Base-by-base conservation (phyloP, 2,329 filamentous ascomycete genomes). In the Fusarium sp. region DNA sequence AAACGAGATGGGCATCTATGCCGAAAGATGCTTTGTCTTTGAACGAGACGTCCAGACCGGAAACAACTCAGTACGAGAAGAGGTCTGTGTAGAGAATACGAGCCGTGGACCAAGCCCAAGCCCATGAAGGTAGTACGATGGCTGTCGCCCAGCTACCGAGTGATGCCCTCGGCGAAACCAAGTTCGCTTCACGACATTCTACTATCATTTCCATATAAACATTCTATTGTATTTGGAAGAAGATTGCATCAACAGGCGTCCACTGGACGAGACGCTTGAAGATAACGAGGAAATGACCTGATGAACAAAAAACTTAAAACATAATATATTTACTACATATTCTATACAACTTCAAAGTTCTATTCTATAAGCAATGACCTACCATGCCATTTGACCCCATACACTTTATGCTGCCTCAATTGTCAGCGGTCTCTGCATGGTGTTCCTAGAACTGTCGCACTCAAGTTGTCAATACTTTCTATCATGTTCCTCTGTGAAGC, bases 21-120 rank as follows among this genome's bases (percentile, higher is more conserved):
- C 85, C 0, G 85, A 86, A 75, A 75, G 84, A 38, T 85, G 84
- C 65, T 86, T 86, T 55, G 78, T 84, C 12, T 67, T 85, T 30
- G 79, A 83, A 64, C 73, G 74, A n/a, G 71, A 75, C 48, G 37
- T 42, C 18, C 38, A 30, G 1, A 64, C 40, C n/a, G 77, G 75
- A 5, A 63, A 58, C 13, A 58, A 78, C 23, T 54, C 17, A 14
- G 69, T 79, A 5, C 70, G 67, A 7, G 79, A 80, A 64, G 77
- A 79, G 53, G 57, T 66, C 62, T 76, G 77, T 13, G 67, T 70
- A 32, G 77, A 79, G 48, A 74, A 68, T 10, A 68, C 68, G n/a
- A 75, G 74, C n/a, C 76, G 70, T 4, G 66, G 70, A 57, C 70
- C 70, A 23, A 76, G 68, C 33, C 74, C 74, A 20, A 58, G 42